Base-by-base conservation (phyloP, 805 yeast species). In the Clavispora fructus region DNA sequence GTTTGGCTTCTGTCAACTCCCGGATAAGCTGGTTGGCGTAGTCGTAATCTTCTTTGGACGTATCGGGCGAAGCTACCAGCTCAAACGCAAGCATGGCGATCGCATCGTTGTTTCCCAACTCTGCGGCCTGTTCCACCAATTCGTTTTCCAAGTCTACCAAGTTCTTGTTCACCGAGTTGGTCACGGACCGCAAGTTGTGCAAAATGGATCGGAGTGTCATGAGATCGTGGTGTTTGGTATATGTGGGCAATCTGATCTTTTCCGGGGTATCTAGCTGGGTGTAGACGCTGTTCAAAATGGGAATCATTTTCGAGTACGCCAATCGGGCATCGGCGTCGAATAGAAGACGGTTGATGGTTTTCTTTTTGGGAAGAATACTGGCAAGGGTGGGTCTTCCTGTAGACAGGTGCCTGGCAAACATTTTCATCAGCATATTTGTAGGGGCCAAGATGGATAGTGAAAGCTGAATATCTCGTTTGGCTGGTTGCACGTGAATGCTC, bases 121-220 rank as follows among this genome's bases (percentile, higher is more conserved):
- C 95, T 0, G 96, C 96, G 12, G 96, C 88, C 43, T 75, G 76
- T 49, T 89, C 95, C n/a, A 90, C 75, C 17, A 91, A 62, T 51
- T 79, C 82, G 51, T 82, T 79, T 59, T 90, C 96, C 31, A 88
- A 66, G 12, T 68, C 77, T 6, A 85, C 67, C 17, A 85, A 65
- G 49, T 80, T 68, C 43, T 60, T 74, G 54, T 85, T 82, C 2
- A 78, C 70, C 0, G 83, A 70, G 48, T 83, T 82, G 1, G 91
- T 79, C 30, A 77, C 73, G 6, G 66, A 69, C 38, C 96, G 63
- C 43, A 85, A 71, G 43, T 78, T 79, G 40, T 79, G 82, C 26
- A 90, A 65, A 0, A 86, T 82, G 27, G 76, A 73, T 60, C 87
- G 87, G 68, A 87, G 80, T 3, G 75, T 60, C 79, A 87, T 77